phyloP scores from a whole-genome alignment of 2,329 filamentous ascomycete species.

The Aspergillus piperis region DNA sequence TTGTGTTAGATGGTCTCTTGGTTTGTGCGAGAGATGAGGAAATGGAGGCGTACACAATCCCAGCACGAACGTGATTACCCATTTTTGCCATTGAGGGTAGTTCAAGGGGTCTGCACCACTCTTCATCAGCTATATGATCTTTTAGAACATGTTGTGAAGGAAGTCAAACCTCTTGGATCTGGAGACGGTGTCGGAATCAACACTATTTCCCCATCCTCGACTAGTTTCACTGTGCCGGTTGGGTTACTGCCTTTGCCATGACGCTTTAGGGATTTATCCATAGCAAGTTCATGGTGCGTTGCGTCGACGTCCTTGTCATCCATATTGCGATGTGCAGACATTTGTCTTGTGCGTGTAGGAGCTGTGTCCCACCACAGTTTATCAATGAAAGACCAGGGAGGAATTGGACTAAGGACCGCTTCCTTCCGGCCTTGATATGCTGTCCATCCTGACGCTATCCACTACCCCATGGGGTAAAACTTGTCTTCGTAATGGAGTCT shows the following conservation, averaged over 20 bases:
- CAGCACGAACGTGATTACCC: constrained; percentile 4
- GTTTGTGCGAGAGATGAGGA: background rate
- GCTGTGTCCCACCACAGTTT: too few species aligned
- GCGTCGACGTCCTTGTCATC: constrained; percentile 3
- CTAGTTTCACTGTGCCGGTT: constrained; percentile 8
- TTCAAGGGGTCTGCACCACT: constrained; percentile 11
- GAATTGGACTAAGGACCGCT: too few species aligned
- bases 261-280: too few species aligned
- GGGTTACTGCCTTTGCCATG: background rate
- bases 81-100: constrained; percentile 14
- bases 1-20: background rate
- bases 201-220: constrained; percentile 9
- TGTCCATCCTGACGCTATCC: background rate
- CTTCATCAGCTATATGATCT: background rate
- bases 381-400: too few species aligned
- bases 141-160: background rate
- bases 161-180: constrained; percentile 10
- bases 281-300: background rate
- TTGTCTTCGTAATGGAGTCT: background rate
- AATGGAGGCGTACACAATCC: background rate
- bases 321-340: background rate
- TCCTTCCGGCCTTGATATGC: background rate
- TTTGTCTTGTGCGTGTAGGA: too few species aligned
- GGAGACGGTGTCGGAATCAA: constrained; percentile 13
- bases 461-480: background rate